These are phyloP conservation scores for Crassisporium funariophilum DNA, from an alignment of 768 basidiomycete species.

Conservation along the genomic window DNA sequence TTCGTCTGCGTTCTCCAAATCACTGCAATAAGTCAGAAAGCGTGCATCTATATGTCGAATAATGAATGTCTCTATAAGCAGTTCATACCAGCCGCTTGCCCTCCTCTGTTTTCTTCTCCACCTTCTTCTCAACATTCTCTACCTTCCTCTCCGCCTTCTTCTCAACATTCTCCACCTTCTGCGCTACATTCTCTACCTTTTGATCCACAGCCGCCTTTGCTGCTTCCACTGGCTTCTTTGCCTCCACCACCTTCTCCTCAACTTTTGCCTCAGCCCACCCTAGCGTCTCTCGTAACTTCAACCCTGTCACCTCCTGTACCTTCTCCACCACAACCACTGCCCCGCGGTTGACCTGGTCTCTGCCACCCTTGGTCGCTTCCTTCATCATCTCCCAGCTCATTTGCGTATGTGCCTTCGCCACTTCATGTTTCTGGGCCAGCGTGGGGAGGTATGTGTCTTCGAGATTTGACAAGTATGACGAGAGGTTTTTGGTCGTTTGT, in stretches of 20 bases:
- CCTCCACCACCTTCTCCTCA: slow-evolving; percentile 23
- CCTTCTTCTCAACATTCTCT: slow-evolving; percentile 18
- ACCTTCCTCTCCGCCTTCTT: slow-evolving; percentile 24
- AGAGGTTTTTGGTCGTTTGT: slow-evolving; percentile 71
- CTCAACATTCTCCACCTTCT: slow-evolving; percentile 27
- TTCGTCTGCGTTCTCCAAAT: too few relatives aligned
- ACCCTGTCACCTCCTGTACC: slow-evolving; percentile 70
- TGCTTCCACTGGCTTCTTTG: slow-evolving; percentile 15
- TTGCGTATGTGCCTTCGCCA: slow-evolving; percentile 58
- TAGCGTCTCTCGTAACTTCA: slow-evolving; percentile 61
- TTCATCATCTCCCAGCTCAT: slow-evolving; percentile 63
- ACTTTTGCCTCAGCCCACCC: slow-evolving; percentile 19
- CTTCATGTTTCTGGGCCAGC: slow-evolving; percentile 66
- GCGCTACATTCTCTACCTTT: slow-evolving; percentile 20
- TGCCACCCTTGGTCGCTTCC: slow-evolving; percentile 50
- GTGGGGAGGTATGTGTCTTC: slow-evolving; percentile 74
- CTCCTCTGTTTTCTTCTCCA: slow-evolving; percentile 14
- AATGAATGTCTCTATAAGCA: not conserved
- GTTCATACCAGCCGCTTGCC: slow-evolving; percentile 20
- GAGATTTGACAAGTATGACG: slow-evolving; percentile 61
- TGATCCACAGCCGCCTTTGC: slow-evolving; percentile 15
- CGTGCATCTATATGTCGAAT: not conserved
- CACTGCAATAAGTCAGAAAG: slow-evolving; percentile 1
- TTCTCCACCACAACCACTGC: slow-evolving; percentile 50
- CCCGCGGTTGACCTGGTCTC: slow-evolving; percentile 44